A percentile compares a stretch with the other conserved stretches of the same genome.
These are phyloP conservation scores for Delphinella strobiligena DNA, from an alignment of 2,329 filamentous ascomycete genomes.

Conservation along the genomic window DNA sequence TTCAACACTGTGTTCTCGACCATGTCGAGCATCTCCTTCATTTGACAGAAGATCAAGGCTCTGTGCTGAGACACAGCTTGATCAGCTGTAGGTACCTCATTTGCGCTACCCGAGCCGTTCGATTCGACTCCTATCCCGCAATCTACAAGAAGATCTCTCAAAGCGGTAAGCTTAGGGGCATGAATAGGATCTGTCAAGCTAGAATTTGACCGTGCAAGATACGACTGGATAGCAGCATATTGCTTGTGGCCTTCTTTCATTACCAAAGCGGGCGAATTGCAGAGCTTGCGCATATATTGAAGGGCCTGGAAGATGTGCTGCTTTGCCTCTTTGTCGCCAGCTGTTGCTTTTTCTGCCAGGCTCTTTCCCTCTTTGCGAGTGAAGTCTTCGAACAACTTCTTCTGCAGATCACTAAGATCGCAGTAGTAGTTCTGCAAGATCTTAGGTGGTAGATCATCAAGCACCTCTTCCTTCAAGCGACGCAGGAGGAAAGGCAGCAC, in stretches of 20 bases:
- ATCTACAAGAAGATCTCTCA: conserved; percentile 91
- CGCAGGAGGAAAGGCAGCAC: conserved; percentile 92
- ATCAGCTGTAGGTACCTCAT: conserved; percentile 45
- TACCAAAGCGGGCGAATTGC: conserved; percentile 91
- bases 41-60: conserved; percentile 94
- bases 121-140: conserved; percentile 80
- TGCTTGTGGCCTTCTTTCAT: conserved; percentile 88
- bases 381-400: conserved; percentile 93
- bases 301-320: conserved; percentile 98
- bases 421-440: conserved; percentile 99
- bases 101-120: conserved; percentile 25
- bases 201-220: conserved; percentile 67
- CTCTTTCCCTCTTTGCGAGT: conserved; percentile 85
- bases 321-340: conserved; percentile 83
- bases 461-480: conserved; percentile 91
- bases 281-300: conserved; percentile 98
- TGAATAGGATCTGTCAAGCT: conserved; percentile 75
- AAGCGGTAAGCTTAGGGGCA: conserved; percentile 81
- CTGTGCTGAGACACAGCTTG: conserved; percentile 92
- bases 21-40: conserved; percentile 99
- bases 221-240: conserved; percentile 75
- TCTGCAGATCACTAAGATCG: conserved; percentile 87
- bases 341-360: conserved; percentile 69
- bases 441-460: conserved; percentile 93
- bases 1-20: conserved; percentile 89